Evolutionary conservation across 345 rosid genomes (phyloP).

Genomic region (Physaria fendleri): DNA sequence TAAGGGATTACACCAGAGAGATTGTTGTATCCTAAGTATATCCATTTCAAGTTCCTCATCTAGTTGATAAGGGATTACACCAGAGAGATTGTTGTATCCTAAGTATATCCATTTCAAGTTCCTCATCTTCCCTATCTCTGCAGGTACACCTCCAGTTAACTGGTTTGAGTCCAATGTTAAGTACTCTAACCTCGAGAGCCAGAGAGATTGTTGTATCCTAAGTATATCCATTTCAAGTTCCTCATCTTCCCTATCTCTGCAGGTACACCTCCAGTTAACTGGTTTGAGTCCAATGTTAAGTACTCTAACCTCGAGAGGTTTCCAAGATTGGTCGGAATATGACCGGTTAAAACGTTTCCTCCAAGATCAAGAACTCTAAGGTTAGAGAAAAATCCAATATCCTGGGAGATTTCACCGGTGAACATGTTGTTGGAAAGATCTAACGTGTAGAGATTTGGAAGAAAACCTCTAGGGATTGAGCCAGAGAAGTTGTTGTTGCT

Average conservation of each 20-base stretch:
- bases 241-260: slow-evolving; percentile 40
- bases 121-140: slow-evolving; percentile 49
- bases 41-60: slow-evolving; percentile 82
- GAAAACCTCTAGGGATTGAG: slow-evolving; percentile 34
- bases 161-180: slow-evolving; percentile 81
- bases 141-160: slow-evolving; percentile 52
- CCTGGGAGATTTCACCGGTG: slow-evolving; percentile 44
- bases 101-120: slow-evolving; percentile 88
- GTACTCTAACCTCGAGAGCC: slow-evolving; percentile 46
- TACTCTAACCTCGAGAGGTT: slow-evolving; percentile 45
- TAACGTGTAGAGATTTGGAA: slow-evolving; percentile 38
- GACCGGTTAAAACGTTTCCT: slow-evolving; percentile 63
- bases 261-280: slow-evolving; percentile 56
- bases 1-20: slow-evolving; percentile 67
- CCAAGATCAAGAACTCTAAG: slow-evolving; percentile 72
- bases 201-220: slow-evolving; percentile 83
- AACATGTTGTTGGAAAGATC: slow-evolving; percentile 87
- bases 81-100: slow-evolving; percentile 80
- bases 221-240: slow-evolving; percentile 70
- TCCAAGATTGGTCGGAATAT: slow-evolving; percentile 44
- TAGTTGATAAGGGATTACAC: slow-evolving; percentile 60
- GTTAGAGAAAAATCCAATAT: slow-evolving; percentile 47
- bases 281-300: slow-evolving; percentile 81
- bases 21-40: slow-evolving; percentile 83
- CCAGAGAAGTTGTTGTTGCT: slow-evolving; percentile 88